A percentile compares a stretch with the other conserved stretches of the same genome.
Evolutionary conservation across 768 basidiomycete genomes (phyloP).

Genomic region (Tephrocybe sp.): DNA sequence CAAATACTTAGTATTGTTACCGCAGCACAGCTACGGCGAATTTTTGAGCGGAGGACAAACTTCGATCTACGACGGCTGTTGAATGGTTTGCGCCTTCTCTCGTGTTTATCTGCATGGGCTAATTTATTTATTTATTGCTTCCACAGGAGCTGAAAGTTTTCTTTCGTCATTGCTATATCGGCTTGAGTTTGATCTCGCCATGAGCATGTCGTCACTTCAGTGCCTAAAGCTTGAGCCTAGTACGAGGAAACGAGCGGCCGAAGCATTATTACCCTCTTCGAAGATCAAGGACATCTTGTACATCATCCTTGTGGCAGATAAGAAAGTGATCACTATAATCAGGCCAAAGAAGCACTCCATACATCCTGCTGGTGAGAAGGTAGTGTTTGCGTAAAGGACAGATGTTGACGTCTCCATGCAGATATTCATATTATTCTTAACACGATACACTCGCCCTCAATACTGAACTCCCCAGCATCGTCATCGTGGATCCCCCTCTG

Average conservation of each 20-base stretch:
- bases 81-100: slow-evolving; percentile 41
- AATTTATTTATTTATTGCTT: not conserved
- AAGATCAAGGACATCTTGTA: slow-evolving; percentile 95
- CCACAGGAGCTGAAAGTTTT: slow-evolving; percentile 77
- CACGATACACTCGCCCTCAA: slow-evolving; percentile 81
- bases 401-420: slow-evolving; percentile 20
- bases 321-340: slow-evolving; percentile 80
- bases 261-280: slow-evolving; percentile 72
- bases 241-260: slow-evolving; percentile 73
- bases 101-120: not conserved
- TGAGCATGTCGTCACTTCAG: slow-evolving; percentile 76
- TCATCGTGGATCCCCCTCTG: slow-evolving; percentile 96
- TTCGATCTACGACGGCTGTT: slow-evolving; percentile 83
- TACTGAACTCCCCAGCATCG: slow-evolving; percentile 70
- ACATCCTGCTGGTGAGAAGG: slow-evolving; percentile 75
- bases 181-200: slow-evolving; percentile 77
- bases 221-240: slow-evolving; percentile 73
- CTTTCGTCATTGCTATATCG: slow-evolving; percentile 67
- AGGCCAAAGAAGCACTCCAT: slow-evolving; percentile 93
- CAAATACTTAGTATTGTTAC: slow-evolving; percentile 92
- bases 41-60: slow-evolving; percentile 88
- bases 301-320: slow-evolving; percentile 77
- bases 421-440: slow-evolving; percentile 94
- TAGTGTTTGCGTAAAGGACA: not conserved
- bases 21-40: slow-evolving; percentile 74